Evolutionary conservation across 108 stramenopile species (phyloP), one percentile per base, ranked within the genome.

Genomic region (Skeletonema potamos): DNA sequence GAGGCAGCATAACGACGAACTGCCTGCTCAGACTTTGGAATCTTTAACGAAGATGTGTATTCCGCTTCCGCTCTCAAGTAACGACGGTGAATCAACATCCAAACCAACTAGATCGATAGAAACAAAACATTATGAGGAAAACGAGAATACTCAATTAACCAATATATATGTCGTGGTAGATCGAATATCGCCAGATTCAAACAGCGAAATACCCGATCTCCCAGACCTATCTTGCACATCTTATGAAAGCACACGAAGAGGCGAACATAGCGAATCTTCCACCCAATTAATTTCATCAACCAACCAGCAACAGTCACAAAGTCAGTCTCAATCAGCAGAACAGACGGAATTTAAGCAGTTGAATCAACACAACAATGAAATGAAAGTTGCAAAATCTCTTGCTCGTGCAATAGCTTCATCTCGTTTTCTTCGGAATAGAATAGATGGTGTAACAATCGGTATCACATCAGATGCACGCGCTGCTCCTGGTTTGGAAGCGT

Each of bases 401-500:
- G 81, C 81, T 36, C 62, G 83, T 22, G 73, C 74, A 6, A 70
- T 79, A 20, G 76, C 86, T 5, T 58, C 79, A 4, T 74, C 82
- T 60, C 32, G 58, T 13, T 46, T 65, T 8, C 67, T 89, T 8
- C 81, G 87, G n/a, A 44, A 51, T 17, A 29, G 68, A 4, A 64
- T 82, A 26, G 74, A 89, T 43, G 90, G 87, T 6, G 66, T 88
- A 17, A 78, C 87, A 9, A 70, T 90, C 1, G 85, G 86, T 10
- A 18, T 86, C 12, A 56, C 85, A 10, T 67, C 86, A 37, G 81
- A 86, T 68, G 44, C 56, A 28, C 84, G 84, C 2, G 82, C 87
- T 1, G 84, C 89, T 27, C 89, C 89, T 8, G 89, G 87, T 20
- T 41, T 90, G 9, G 89, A 90, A 57, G 76, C 79, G 7, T 90